Evolutionary conservation across 768 basidiomycete genomes (phyloP), one percentile per base, ranked within the genome.

Genomic region (Cystofilobasidium bisporidii): DNA sequence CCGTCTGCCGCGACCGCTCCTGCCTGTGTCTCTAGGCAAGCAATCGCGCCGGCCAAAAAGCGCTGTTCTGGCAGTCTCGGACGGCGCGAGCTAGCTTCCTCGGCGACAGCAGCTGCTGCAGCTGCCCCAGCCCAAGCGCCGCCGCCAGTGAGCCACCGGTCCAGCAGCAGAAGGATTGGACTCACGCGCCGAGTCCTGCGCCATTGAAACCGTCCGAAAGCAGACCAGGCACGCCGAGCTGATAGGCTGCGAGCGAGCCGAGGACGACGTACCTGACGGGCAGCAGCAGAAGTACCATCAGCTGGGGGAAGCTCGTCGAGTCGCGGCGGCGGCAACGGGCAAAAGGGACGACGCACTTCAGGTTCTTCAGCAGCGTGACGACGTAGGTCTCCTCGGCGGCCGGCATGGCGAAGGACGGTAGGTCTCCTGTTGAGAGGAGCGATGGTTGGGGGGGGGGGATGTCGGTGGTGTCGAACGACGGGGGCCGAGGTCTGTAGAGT

Each of bases 291-390:
- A 14, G n/a, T n/a, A n/a, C n/a, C n/a, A n/a, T n/a, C n/a, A n/a
- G n/a, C 8, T 9, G 8, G n/a, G 24, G 50, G 50, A 32, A 20
- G 24, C 10, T 55, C 26, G 28, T 9, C 50, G 40, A 36, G 32
- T n/a, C n/a, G 9, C 9, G 24, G 40, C 59, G 10, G 36, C 36
- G 38, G 40, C 36, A 2, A 40, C 2, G 36, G 38, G 26, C n/a
- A n/a, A n/a, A n/a, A n/a, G n/a, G 24, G 12, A 12, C 5, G 9
- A 45, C 60, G 20, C n/a, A 61, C 60, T 64, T 64, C 40, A 56
- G 50, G 55, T 64, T 64, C 53, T 57, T 64, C 40, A 64, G 53
- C 5, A 64, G 4, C 1, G 63, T 64, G 26, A 41, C 53, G 38
- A 45, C 1, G 55, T 57, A 64, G 38, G 53, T 20, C 26, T 56